Evolutionary conservation across 1,284 basidiomycete species (phyloP).

Genomic region (Sanghuangporus weigelae): DNA sequence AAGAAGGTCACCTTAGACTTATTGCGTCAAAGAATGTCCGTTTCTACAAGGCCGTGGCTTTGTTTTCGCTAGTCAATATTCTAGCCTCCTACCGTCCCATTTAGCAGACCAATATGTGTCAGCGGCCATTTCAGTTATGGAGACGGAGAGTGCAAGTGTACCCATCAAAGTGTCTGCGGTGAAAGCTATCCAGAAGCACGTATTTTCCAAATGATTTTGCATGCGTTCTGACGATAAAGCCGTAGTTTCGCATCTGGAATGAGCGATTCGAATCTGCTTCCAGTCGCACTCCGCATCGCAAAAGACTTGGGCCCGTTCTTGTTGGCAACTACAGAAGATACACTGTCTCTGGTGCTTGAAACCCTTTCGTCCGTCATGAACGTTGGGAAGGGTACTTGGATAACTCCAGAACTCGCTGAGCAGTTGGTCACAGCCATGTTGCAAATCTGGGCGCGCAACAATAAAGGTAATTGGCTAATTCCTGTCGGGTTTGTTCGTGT

Average conservation of each 20-base stretch:
- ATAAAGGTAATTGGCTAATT: slow-evolving; percentile 52
- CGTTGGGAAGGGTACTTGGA: slow-evolving; percentile 67
- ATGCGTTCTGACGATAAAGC: not conserved
- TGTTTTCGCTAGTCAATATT: slow-evolving; percentile 90
- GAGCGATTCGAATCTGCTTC: slow-evolving; percentile 51
- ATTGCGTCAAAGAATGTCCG: slow-evolving; percentile 55
- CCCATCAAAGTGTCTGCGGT: slow-evolving; percentile 94
- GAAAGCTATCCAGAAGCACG: slow-evolving; percentile 83
- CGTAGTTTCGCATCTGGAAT: slow-evolving; percentile 64
- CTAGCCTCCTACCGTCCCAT: slow-evolving; percentile 64
- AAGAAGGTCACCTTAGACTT: not conserved
- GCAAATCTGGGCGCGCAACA: slow-evolving; percentile 80
- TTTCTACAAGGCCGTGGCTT: slow-evolving; percentile 95
- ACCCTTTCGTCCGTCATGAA: slow-evolving; percentile 75
- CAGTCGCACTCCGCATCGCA: slow-evolving; percentile 73
- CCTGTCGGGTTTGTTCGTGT: not conserved
- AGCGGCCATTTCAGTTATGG: slow-evolving; percentile 83
- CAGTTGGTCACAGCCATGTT: slow-evolving; percentile 63
- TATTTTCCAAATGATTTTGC: not conserved
- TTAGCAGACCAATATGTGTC: slow-evolving; percentile 82
- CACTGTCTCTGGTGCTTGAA: slow-evolving; percentile 87
- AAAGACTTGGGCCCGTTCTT: slow-evolving; percentile 83
- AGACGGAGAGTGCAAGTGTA: slow-evolving; percentile 60
- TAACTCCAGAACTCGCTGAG: slow-evolving; percentile 57
- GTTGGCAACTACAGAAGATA: slow-evolving; percentile 77